phyloP scores from a whole-genome alignment of 192 early-diverging fungal genomes.

The Ambispora gerdemannii region DNA sequence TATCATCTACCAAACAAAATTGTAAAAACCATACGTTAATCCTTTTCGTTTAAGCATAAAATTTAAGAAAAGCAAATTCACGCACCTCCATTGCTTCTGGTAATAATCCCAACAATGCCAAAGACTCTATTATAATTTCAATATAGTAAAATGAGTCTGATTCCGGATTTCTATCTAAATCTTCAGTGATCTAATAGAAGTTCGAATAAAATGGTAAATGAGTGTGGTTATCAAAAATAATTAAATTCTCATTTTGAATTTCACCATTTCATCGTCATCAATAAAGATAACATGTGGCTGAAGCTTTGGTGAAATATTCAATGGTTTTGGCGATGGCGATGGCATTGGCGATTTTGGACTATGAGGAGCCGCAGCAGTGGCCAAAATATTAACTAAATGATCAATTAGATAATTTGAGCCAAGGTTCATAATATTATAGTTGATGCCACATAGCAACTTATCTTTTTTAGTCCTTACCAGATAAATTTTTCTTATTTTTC shows the following conservation, averaged over 20 bases:
- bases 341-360: conserved; percentile 24
- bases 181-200: conserved; percentile 49
- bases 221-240: background rate
- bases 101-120: conserved; percentile 55
- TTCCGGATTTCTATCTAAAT: conserved; percentile 65
- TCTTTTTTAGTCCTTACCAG: conserved; percentile 30
- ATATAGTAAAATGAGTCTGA: conserved; percentile 75
- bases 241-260: background rate
- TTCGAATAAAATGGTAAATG: conserved; percentile 5
- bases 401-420: background rate
- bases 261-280: conserved; percentile 51
- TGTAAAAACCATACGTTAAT: background rate
- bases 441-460: background rate
- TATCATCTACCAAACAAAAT: conserved; percentile 54
- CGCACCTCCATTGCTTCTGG: conserved; percentile 50
- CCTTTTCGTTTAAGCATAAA: background rate
- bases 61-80: background rate
- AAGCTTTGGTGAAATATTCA: background rate
- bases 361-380: background rate
- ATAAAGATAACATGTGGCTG: conserved; percentile 2
- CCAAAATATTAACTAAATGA: conserved; percentile 7
- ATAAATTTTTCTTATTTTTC: conserved; percentile 39
- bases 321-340: background rate
- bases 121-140: conserved; percentile 71
- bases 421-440: background rate